Evolutionary conservation across 306 rosid genomes (phyloP), one percentile per base, ranked within the genome.

Genomic region (Cucurbita pepo): DNA sequence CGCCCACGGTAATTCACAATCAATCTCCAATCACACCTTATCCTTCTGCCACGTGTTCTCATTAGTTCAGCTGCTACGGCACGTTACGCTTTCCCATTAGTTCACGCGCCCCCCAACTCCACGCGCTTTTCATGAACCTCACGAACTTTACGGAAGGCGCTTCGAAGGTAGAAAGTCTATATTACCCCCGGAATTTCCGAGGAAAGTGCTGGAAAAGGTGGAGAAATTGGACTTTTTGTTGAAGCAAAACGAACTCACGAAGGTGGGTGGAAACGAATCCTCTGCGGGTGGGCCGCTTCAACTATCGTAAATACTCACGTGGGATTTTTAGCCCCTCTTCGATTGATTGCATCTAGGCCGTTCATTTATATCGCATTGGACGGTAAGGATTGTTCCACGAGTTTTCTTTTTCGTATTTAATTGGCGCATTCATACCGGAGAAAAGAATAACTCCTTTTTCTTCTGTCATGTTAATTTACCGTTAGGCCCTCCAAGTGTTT

Each of bases 21-120:
- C 70, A 63, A 40, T 18, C 36, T 40, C 70, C 51, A 63, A 41
- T 64, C 71, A 64, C 54, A 7, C 71, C 54, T 65, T 12, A 18
- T 65, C n/a, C 37, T 41, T 64, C 30, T 5, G 71, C 71, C 71
- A 65, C 71, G 71, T 65, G 71, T 65, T 11, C 37, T 4, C 63
- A 65, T 65, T 19, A 10, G 37, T 43, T 65, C 71, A 65, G 34
- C 71, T 65, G 53, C 71, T 44, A 65, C 71, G 71, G 37, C 71
- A 65, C 71, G 71, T 65, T 65, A 65, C 53, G 71, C 10, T 15
- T 37, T 11, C n/a, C 10, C 71, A 19, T 5, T 43, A 9, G 16
- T 37, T 14, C 71, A 38, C 70, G 50, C 62, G 62, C 62, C 62
- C 37, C 4, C 53, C 57, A 6, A 7, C 25, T 3, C 62, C 62